Percentiles rank a stretch among this genome's conserved stretches.
phyloP scores from a whole-genome alignment of 345 rosid genomes.

The Sonneratia alba region DNA sequence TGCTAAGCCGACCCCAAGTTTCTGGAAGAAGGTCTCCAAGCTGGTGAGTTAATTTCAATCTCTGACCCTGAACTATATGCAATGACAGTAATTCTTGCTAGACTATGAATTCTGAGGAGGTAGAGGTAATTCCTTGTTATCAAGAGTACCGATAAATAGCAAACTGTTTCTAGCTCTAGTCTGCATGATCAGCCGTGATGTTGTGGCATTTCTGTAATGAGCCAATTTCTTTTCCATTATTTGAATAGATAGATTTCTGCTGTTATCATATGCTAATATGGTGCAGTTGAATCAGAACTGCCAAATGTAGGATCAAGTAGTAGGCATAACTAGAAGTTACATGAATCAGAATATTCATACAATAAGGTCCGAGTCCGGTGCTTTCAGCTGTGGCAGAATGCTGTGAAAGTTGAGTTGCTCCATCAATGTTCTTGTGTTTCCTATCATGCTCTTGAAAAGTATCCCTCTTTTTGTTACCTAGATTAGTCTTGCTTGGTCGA shows the following conservation, averaged over 20 bases:
- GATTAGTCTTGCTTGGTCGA: neutral
- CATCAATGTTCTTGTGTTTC: neutral
- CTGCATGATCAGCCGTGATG: neutral
- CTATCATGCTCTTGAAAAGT: neutral
- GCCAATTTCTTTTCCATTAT: neutral
- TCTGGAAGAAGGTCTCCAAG: slow-evolving; percentile 24
- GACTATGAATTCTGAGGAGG: neutral
- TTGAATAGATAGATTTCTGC: neutral
- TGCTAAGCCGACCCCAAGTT: slow-evolving; percentile 30
- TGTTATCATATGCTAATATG: neutral
- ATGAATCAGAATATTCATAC: neutral
- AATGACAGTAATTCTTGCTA: neutral
- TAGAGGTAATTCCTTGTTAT: no score
- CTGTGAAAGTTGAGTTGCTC: neutral
- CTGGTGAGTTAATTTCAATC: slow-evolving; percentile 9
- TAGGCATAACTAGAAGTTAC: neutral
- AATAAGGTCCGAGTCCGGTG: neutral
- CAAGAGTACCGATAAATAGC: neutral
- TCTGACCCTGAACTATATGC: neutral
- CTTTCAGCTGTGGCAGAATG: neutral
- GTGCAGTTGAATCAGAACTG: neutral
- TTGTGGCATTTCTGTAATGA: neutral
- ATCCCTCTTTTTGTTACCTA: neutral
- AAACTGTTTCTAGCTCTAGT: neutral
- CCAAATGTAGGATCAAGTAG: neutral